A percentile compares a stretch with the other conserved stretches of the same genome.
These are phyloP conservation scores for Talaromyces islandicus DNA, from an alignment of 2,329 filamentous ascomycete species.

Conservation along the genomic window DNA sequence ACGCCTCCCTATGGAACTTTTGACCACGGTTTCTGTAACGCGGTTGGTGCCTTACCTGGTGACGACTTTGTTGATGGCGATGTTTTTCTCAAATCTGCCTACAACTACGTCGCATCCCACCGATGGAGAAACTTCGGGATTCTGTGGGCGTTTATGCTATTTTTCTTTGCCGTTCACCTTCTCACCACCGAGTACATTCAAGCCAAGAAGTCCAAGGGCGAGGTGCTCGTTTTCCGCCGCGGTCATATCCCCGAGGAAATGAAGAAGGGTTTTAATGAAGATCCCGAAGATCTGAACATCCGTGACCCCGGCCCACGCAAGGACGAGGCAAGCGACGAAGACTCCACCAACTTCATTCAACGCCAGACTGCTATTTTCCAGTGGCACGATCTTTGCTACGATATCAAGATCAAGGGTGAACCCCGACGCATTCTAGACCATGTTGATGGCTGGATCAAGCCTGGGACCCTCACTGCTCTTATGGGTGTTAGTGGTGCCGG, in stretches of 20 bases:
- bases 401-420: constrained; percentile 74
- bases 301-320: constrained; percentile 18
- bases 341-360: constrained; percentile 41
- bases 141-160: constrained; percentile 57
- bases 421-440: constrained; percentile 71
- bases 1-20: constrained; percentile 26
- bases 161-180: constrained; percentile 59
- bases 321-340: constrained; percentile 25
- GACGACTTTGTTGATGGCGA: constrained; percentile 51
- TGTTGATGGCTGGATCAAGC: constrained; percentile 90
- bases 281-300: constrained; percentile 19
- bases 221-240: constrained; percentile 68
- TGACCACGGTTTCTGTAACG: constrained; percentile 49
- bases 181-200: constrained; percentile 56
- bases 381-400: constrained; percentile 79
- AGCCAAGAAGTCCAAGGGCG: constrained; percentile 68
- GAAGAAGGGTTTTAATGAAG: constrained; percentile 17
- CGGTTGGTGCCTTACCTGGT: constrained; percentile 55
- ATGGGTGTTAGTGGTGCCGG: constrained; percentile 92
- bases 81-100: constrained; percentile 49
- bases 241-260: constrained; percentile 50
- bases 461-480: constrained; percentile 78
- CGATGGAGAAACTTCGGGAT: constrained; percentile 67
- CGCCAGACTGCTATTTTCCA: constrained; percentile 74
- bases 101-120: constrained; percentile 53